Evolutionary conservation across 768 basidiomycete genomes (phyloP), one percentile per base, ranked within the genome.

Genomic region (Lactarius vividus): DNA sequence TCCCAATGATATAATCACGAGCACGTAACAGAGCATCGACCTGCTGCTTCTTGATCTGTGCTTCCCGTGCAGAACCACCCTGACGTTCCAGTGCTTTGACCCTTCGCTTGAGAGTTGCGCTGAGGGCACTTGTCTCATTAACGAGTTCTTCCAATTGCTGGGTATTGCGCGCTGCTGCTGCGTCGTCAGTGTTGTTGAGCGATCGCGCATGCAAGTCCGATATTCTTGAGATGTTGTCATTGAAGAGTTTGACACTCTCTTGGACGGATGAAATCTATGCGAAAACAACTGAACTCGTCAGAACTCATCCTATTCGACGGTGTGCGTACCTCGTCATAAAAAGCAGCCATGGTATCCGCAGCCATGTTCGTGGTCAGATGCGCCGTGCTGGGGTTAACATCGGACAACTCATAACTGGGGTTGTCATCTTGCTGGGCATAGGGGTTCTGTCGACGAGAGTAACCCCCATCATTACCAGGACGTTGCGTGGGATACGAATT

Each of bases 321-420:
- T n/a, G 53, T 18, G 72, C 82, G 62, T 65, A 89, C 91, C 81
- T 93, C 91, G 52, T 82, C 78, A 73, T 92, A 92, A 76, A 93
- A 92, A 13, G 81, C 77, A 3, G 83, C 75, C 89, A 91, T 91
- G 65, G 74, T 74, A 74, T 89, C 88, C 31, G 77, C 81, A 31
- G 55, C 68, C 54, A 66, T 68, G 18, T 62, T 71, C 46, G 69
- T 58, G 49, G 69, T 69, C 13, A 81, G 74, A 64, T 82, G 74
- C 55, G 70, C 81, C 37, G 82, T 78, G 60, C 81, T 80, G 70
- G 85, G 84, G 70, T 79, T 83, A 61, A 88, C 87, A 39, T 85
- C 84, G 16, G 86, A 79, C 88, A 92, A 90, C 74, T 91, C 88
- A 73, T 91, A 91, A 58, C 80, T 66, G 23, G 62, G 72, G 42